These are phyloP conservation scores for Fusarium buharicum DNA, from an alignment of 2,329 filamentous ascomycete genomes.

Conservation along the genomic window DNA sequence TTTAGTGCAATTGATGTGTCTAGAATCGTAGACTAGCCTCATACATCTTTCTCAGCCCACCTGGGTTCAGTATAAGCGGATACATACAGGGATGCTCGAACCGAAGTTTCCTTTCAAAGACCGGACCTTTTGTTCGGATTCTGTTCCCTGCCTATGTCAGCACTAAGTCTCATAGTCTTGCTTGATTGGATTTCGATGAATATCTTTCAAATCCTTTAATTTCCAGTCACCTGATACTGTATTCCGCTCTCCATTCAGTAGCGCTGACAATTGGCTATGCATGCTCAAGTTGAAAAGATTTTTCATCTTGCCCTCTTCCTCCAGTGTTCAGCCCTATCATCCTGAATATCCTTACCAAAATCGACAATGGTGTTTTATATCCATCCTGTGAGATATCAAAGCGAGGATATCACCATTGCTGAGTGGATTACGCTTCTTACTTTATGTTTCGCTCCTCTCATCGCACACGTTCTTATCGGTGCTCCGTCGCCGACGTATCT, in stretches of 20 bases:
- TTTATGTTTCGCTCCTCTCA: slow-evolving; percentile 20
- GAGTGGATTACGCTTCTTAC: slow-evolving; percentile 23
- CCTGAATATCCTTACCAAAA: background rate
- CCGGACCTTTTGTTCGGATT: background rate
- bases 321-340: background rate
- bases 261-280: background rate
- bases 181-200: background rate
- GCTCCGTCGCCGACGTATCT: slow-evolving; percentile 13
- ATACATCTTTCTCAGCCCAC: too few relatives aligned
- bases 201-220: background rate
- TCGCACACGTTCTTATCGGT: slow-evolving; percentile 24
- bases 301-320: background rate
- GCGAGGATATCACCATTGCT: slow-evolving; percentile 1
- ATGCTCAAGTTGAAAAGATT: background rate
- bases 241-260: too few relatives aligned
- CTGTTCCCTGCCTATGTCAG: background rate
- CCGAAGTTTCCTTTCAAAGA: too few relatives aligned
- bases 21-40: too few relatives aligned
- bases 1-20: too few relatives aligned
- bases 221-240: background rate
- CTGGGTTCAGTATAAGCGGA: too few relatives aligned
- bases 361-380: background rate
- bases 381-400: slow-evolving; percentile 9
- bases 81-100: too few relatives aligned
- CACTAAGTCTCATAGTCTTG: background rate